Percentiles rank a stretch among this genome's conserved stretches.
Conservation (phyloP, 2,329 filamentous ascomycete genomes). For the Penicillium sp. region DNA sequence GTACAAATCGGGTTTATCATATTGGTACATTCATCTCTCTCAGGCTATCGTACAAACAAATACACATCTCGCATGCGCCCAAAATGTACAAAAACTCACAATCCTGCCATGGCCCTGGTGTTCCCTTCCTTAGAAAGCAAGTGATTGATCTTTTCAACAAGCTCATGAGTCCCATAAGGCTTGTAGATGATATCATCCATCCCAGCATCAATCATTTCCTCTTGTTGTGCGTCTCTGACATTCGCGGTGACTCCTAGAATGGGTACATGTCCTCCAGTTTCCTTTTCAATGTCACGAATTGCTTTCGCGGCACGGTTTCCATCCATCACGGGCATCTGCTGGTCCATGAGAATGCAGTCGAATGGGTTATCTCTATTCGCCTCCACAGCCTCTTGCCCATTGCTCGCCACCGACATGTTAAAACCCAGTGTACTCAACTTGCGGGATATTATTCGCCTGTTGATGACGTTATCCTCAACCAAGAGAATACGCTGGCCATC, state of each 20-base stretch:
- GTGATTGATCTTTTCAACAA: constrained; percentile 65
- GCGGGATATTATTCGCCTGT: constrained; percentile 38
- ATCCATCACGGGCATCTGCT: constrained; percentile 83
- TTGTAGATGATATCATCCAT: constrained; percentile 79
- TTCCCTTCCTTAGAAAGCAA: constrained; percentile 27
- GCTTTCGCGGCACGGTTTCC: constrained; percentile 68
- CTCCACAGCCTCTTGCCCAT: constrained; percentile 44
- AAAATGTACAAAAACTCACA: background rate
- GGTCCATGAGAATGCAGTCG: constrained; percentile 72
- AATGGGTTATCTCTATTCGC: constrained; percentile 38
- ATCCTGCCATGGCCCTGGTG: too few relatives aligned
- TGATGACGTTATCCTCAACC: constrained; percentile 47
- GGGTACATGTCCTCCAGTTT: constrained; percentile 41
- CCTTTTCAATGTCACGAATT: constrained; percentile 65
- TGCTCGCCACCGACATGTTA: constrained; percentile 33
- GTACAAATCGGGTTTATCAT: too few relatives aligned
- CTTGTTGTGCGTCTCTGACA: constrained; percentile 70
- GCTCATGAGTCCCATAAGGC: constrained; percentile 71
- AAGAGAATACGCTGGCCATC: constrained; percentile 30
- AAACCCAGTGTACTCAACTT: constrained; percentile 37
- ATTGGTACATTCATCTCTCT: background rate
- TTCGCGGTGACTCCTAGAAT: constrained; percentile 61
- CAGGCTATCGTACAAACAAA: background rate
- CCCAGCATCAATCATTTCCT: constrained; percentile 66
- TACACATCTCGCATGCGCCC: background rate